These are phyloP conservation scores for Fusarium albidum DNA, from an alignment of 2,329 filamentous ascomycete species.

Conservation along the genomic window DNA sequence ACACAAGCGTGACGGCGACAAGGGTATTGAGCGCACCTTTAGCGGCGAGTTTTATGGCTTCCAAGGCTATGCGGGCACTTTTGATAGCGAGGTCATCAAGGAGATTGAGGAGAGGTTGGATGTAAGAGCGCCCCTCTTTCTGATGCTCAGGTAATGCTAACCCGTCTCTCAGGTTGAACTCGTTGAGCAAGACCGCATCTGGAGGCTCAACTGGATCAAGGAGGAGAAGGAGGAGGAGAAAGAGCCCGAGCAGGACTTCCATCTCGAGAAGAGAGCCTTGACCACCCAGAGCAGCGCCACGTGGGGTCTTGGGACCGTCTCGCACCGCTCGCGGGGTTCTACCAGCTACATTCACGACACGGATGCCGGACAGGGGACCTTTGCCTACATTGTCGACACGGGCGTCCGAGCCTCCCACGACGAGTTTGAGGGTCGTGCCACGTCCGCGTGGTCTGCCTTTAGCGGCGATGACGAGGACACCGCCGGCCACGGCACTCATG, in stretches of 20 bases:
- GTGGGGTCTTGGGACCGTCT: conserved; percentile 47
- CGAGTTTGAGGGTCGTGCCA: conserved; percentile 63
- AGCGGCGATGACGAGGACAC: conserved; percentile 39
- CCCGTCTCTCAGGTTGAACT: conserved; percentile 36
- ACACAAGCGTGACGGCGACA: conserved; percentile 52
- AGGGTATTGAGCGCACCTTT: conserved; percentile 44
- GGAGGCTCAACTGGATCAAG: conserved; percentile 39
- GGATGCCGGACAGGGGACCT: conserved; percentile 55
- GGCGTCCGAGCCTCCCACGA: conserved; percentile 63
- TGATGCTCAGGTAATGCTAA: neutral
- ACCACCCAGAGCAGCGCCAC: conserved; percentile 42
- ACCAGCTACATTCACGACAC: conserved; percentile 59
- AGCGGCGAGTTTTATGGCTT: conserved; percentile 43
- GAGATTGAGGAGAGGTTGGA: conserved; percentile 52
- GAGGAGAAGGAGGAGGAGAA: conserved; percentile 25
- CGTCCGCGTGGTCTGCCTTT: conserved; percentile 37
- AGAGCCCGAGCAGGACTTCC: conserved; percentile 11
- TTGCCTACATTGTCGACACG: conserved; percentile 69
- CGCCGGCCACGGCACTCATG: conserved; percentile 54
- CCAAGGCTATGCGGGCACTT: conserved; percentile 54
- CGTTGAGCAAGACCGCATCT: conserved; percentile 43
- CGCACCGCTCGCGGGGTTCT: conserved; percentile 38
- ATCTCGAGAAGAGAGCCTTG: conserved; percentile 38
- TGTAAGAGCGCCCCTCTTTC: conserved; percentile 41
- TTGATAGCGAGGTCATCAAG: conserved; percentile 51